Percentiles rank a stretch among this genome's conserved stretches.
These are phyloP conservation scores for Lithohypha guttulata DNA, from an alignment of 2,329 filamentous ascomycete genomes.

Conservation along the genomic window DNA sequence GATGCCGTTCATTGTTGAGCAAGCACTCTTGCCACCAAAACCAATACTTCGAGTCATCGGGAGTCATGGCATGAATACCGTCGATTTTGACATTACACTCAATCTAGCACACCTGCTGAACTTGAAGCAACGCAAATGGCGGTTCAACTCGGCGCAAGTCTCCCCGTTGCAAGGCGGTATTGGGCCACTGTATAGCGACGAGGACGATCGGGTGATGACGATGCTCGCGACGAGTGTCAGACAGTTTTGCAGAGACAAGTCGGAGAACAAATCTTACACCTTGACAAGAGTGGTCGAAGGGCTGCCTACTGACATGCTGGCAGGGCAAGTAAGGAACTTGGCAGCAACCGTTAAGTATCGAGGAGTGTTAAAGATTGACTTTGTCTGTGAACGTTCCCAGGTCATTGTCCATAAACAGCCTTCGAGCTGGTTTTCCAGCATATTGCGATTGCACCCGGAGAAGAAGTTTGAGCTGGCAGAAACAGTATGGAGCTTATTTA, in stretches of 20 bases:
- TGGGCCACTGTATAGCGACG: constrained; percentile 10
- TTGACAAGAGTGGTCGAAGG: constrained; percentile 11
- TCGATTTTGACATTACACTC: constrained; percentile 23
- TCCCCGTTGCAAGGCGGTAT: constrained; percentile 15
- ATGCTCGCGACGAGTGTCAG: constrained; percentile 19
- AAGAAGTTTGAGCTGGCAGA: constrained; percentile 23
- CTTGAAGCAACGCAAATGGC: constrained; percentile 10
- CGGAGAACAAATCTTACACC: constrained; percentile 17
- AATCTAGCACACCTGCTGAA: constrained; percentile 22
- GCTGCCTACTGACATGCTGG: constrained; percentile 16
- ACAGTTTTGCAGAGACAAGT: constrained; percentile 20
- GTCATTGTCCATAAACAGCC: constrained; percentile 20
- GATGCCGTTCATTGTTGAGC: constrained; percentile 22
- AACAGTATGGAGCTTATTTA: constrained; percentile 20
- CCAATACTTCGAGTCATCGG: constrained; percentile 23
- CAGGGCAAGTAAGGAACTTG: constrained; percentile 23
- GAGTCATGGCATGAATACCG: constrained; percentile 10
- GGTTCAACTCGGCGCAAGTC: constrained; percentile 12
- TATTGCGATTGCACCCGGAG: constrained; percentile 18
- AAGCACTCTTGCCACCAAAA: constrained; percentile 24
- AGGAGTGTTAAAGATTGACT: constrained; percentile 20
- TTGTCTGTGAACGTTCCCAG: constrained; percentile 19
- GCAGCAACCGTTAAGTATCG: constrained; percentile 23
- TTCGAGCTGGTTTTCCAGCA: constrained; percentile 20
- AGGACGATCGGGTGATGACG: constrained; percentile 11